A percentile compares a stretch with the other conserved stretches of the same genome.
phyloP scores from a whole-genome alignment of 331 rosid genomes.

The Spiraea crenata region DNA sequence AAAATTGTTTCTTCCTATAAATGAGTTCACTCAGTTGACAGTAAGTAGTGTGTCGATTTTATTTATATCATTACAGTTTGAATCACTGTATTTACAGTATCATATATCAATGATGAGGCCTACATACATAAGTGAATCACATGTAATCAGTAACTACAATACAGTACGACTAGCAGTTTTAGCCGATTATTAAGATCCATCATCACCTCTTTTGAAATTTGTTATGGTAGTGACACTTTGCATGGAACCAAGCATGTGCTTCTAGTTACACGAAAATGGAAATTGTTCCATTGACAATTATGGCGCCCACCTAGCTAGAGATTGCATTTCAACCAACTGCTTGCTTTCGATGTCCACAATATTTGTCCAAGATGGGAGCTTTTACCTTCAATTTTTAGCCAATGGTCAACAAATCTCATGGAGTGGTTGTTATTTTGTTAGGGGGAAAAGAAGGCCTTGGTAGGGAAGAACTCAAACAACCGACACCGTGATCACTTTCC shows the following conservation, averaged over 20 bases:
- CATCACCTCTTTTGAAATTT: slow-evolving; percentile 14
- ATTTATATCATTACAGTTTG: too few relatives aligned
- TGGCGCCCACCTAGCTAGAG: slow-evolving; percentile 53
- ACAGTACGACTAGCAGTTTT: background rate
- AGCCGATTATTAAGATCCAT: slow-evolving; percentile 1
- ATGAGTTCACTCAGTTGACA: too few relatives aligned
- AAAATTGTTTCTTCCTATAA: too few relatives aligned
- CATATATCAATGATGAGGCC: too few relatives aligned
- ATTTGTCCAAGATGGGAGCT: slow-evolving; percentile 42
- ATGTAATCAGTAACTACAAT: too few relatives aligned
- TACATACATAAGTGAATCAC: too few relatives aligned
- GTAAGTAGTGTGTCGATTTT: too few relatives aligned
- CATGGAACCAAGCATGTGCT: slow-evolving; percentile 68
- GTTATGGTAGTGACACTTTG: slow-evolving; percentile 26
- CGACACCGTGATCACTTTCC: slow-evolving; percentile 28
- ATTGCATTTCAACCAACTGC: slow-evolving; percentile 29
- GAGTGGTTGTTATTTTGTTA: slow-evolving; percentile 32
- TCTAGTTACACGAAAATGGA: slow-evolving; percentile 56
- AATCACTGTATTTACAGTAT: too few relatives aligned
- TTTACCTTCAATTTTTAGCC: slow-evolving; percentile 30
- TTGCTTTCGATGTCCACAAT: background rate
- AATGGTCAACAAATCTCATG: slow-evolving; percentile 35
- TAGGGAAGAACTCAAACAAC: slow-evolving; percentile 36
- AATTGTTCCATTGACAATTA: slow-evolving; percentile 32
- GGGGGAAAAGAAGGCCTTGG: slow-evolving; percentile 30